These are phyloP conservation scores for Endotrypanum monterogeii DNA, from an alignment of 208 protist genomes.

Conservation along the genomic window DNA sequence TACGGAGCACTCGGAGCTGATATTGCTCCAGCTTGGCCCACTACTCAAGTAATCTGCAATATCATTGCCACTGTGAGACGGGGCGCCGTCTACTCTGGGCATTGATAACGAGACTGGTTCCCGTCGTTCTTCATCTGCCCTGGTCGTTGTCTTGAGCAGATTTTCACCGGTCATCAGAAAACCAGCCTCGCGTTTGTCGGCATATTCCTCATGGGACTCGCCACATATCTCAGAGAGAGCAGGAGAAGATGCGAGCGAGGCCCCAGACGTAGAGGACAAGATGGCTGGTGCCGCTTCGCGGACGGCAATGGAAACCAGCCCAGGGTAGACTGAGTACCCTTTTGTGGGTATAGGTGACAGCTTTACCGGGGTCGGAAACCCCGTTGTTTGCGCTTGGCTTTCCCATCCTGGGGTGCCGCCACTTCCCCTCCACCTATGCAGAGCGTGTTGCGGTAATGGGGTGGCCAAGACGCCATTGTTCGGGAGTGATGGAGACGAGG, in stretches of 20 bases:
- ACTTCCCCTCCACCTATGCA: slow-evolving; percentile 6
- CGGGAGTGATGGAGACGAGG: not conserved
- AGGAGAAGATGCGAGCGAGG: slow-evolving; percentile 7
- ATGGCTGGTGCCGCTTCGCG: not conserved
- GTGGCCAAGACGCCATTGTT: not conserved
- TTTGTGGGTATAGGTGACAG: slow-evolving; percentile 63
- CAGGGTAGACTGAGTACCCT: slow-evolving; percentile 7
- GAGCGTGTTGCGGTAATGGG: slow-evolving; percentile 7
- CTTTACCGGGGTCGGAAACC: slow-evolving; percentile 61
- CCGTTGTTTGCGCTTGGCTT: slow-evolving; percentile 32
- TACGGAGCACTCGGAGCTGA: slow-evolving; percentile 13
- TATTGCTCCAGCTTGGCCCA: not conserved
- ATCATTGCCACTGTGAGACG: no score
- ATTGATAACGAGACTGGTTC: not conserved
- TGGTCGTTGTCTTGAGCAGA: not conserved
- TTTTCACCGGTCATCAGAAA: not conserved
- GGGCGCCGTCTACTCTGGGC: no score
- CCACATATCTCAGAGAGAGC: slow-evolving; percentile 10
- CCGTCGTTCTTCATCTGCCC: not conserved
- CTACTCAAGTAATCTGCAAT: slow-evolving; percentile 2
- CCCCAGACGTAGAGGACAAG: not conserved
- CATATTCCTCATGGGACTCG: not conserved
- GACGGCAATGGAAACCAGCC: not conserved
- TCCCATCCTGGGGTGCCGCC: slow-evolving; percentile 19
- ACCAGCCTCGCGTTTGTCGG: not conserved